These are phyloP conservation scores for Chlorella sp. DNA, from an alignment of 139 green algal species.

Conservation along the genomic window DNA sequence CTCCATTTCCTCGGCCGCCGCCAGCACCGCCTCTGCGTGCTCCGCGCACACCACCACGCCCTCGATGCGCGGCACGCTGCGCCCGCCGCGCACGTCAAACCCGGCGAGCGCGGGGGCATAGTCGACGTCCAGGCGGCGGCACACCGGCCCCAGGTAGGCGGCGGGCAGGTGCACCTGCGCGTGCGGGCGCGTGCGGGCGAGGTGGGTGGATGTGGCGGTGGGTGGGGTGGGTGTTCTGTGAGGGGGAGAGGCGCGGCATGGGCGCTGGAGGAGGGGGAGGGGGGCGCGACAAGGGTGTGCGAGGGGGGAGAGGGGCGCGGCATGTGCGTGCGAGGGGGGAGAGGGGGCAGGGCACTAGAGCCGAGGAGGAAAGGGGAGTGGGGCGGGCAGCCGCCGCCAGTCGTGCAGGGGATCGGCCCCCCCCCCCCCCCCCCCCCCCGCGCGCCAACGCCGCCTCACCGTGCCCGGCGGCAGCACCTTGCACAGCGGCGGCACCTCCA, in stretches of 20 bases:
- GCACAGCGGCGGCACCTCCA: conserved; percentile 79
- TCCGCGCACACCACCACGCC: conserved; percentile 85
- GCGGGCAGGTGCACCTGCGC: conserved; percentile 42
- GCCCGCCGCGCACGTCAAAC: conserved; percentile 70
- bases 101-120: conserved; percentile 76
- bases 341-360: no score
- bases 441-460: not conserved
- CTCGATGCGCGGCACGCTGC: conserved; percentile 68
- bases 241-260: no score
- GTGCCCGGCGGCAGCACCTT: conserved; percentile 64
- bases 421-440: not conserved
- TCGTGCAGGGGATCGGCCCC: not conserved
- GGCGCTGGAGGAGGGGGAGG: no score
- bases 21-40: conserved; percentile 50
- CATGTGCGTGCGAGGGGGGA: no score
- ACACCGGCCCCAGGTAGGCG: conserved; percentile 32
- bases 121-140: conserved; percentile 68
- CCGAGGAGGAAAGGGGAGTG: no score
- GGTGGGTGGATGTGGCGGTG: no score
- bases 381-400: no score
- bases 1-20: conserved; percentile 45
- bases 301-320: no score
- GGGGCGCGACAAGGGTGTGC: no score
- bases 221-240: no score
- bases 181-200: no score